phyloP scores from a whole-genome alignment of 169 alveolate genomes.

The Perkinsus marinus region DNA sequence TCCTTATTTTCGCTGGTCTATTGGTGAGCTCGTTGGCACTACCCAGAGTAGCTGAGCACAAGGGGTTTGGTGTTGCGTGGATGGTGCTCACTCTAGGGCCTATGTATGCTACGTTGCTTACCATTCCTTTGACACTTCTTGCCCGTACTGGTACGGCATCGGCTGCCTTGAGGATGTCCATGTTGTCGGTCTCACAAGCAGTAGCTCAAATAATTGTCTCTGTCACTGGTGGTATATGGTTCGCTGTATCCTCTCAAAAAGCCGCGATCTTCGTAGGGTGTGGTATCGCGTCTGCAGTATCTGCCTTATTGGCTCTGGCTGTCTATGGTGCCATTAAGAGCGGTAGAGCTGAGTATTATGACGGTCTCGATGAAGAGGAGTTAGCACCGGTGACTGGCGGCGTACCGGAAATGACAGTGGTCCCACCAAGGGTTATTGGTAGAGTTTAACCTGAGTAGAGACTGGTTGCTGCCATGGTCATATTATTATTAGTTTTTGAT shows the following conservation, averaged over 20 bases:
- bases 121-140: not conserved
- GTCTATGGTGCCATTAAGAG: not conserved
- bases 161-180: not conserved
- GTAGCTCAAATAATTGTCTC: not conserved
- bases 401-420: not conserved
- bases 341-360: not conserved
- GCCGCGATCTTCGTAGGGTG: not conserved
- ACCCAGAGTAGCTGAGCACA: not conserved
- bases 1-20: not conserved
- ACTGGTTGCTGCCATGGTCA: not conserved
- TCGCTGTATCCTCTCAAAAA: not conserved
- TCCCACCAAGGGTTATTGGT: not conserved
- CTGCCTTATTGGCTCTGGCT: not conserved
- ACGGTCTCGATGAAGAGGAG: not conserved
- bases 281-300: not conserved
- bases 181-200: not conserved
- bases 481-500: not conserved
- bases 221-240: not conserved
- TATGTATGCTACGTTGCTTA: not conserved
- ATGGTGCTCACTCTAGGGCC: not conserved
- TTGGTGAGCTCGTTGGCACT: not conserved
- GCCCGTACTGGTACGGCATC: not conserved
- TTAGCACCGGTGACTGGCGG: not conserved
- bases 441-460: not conserved
- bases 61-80: not conserved